These are phyloP conservation scores for Malus hybrid DNA, from an alignment of 331 rosid genomes.

Conservation along the genomic window DNA sequence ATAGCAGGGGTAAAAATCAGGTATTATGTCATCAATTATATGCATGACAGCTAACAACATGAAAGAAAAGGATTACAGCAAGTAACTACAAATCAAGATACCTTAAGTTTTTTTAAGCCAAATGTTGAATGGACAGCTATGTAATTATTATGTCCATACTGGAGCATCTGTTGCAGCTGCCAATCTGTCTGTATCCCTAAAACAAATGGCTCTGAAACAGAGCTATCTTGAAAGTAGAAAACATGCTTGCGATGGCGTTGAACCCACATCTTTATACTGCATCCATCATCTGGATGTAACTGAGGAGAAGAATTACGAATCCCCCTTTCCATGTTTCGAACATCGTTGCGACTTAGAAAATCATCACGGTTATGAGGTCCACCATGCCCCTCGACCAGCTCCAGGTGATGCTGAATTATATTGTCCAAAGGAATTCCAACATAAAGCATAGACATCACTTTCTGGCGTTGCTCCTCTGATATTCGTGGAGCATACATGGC, in stretches of 20 bases:
- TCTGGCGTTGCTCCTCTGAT: slow-evolving; percentile 76
- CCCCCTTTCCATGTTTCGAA: slow-evolving; percentile 81
- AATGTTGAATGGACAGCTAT: slow-evolving; percentile 56
- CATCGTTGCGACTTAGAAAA: slow-evolving; percentile 72
- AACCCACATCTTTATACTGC: slow-evolving; percentile 61
- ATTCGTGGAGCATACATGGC: slow-evolving; percentile 84
- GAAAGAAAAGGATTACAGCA: neutral
- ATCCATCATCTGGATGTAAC: slow-evolving; percentile 44
- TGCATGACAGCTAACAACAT: neutral
- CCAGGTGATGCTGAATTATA: slow-evolving; percentile 60
- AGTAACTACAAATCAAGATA: slow-evolving; percentile 13
- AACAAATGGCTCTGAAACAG: slow-evolving; percentile 39
- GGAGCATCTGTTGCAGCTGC: slow-evolving; percentile 81
- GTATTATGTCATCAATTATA: neutral
- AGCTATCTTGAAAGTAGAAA: slow-evolving; percentile 53
- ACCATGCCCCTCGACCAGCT: slow-evolving; percentile 59
- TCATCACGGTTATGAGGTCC: slow-evolving; percentile 76
- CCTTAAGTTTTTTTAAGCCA: slow-evolving; percentile 68
- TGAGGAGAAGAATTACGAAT: slow-evolving; percentile 52
- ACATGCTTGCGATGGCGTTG: slow-evolving; percentile 59
- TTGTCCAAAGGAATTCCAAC: slow-evolving; percentile 58
- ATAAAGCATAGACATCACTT: slow-evolving; percentile 70
- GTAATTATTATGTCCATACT: slow-evolving; percentile 45
- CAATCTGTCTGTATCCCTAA: slow-evolving; percentile 81
- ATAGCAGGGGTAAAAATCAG: neutral